Conservation (phyloP, 768 basidiomycete genomes). For the Podaxis sp. region DNA sequence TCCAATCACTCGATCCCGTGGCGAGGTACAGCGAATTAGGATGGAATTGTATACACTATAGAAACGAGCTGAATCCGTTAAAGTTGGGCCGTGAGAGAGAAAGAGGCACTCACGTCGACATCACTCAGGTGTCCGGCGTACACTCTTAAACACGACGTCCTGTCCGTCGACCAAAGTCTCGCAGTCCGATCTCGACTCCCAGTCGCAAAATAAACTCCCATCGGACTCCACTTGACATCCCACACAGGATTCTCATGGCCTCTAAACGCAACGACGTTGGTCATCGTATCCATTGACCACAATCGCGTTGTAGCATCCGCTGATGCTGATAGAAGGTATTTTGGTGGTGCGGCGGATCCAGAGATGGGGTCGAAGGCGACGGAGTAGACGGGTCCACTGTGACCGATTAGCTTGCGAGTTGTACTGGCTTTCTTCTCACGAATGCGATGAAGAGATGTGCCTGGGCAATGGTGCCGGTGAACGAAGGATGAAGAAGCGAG, state of each 20-base stretch:
- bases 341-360: constrained; percentile 83
- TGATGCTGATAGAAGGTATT: constrained; percentile 86
- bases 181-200: constrained; percentile 93
- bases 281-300: constrained; percentile 95
- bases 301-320: constrained; percentile 88
- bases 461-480: constrained; percentile 28
- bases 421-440: constrained; percentile 78
- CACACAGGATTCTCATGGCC: constrained; percentile 98
- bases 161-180: constrained; percentile 93
- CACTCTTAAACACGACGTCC: constrained; percentile 78
- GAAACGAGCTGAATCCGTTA: background rate
- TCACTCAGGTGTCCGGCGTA: constrained; percentile 97
- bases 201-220: constrained; percentile 98
- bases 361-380: constrained; percentile 89
- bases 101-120: constrained; percentile 74
- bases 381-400: constrained; percentile 95
- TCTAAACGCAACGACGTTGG: constrained; percentile 89
- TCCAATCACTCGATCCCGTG: constrained; percentile 95
- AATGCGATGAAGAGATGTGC: constrained; percentile 54
- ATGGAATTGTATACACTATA: constrained; percentile 90
- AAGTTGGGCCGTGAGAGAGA: constrained; percentile 2
- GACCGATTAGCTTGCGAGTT: constrained; percentile 94
- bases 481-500: background rate
- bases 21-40: constrained; percentile 97
- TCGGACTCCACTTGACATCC: constrained; percentile 99